Conservation (phyloP, 768 basidiomycete species). For the Rhizopogon vulgaris region DNA sequence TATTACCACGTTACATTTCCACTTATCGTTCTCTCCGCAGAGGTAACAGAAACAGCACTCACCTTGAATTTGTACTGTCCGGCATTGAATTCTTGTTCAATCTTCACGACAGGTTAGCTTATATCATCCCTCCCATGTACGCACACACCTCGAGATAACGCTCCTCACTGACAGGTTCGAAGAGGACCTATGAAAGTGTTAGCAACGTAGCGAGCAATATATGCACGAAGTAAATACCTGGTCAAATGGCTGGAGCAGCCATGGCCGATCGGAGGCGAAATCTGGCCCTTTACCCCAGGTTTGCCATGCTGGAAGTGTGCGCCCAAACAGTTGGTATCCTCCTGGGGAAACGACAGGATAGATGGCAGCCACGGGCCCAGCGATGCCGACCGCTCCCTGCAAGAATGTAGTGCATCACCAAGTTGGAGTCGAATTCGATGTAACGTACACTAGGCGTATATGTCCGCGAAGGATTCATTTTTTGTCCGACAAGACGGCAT, state of each 20-base stretch:
- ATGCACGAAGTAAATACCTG: conserved; percentile 29
- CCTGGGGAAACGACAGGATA: conserved; percentile 62
- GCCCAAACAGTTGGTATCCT: conserved; percentile 58
- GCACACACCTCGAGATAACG: conserved; percentile 40
- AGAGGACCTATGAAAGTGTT: conserved; percentile 35
- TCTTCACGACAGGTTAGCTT: conserved; percentile 21
- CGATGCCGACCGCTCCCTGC: conserved; percentile 66
- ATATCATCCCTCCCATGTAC: neutral
- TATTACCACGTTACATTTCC: conserved; percentile 18
- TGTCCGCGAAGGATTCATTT: conserved; percentile 70
- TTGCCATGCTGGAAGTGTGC: conserved; percentile 61
- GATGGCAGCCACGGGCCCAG: conserved; percentile 59
- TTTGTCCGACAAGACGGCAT: conserved; percentile 56
- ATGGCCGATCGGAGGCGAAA: conserved; percentile 43
- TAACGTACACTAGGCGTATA: conserved; percentile 51
- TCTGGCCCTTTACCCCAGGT: conserved; percentile 50
- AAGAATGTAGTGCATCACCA: neutral
- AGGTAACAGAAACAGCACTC: neutral
- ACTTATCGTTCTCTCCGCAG: conserved; percentile 9
- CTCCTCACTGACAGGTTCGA: conserved; percentile 41
- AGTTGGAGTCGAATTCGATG: neutral
- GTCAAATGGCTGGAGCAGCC: conserved; percentile 60
- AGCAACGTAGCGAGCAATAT: neutral
- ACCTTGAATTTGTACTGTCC: conserved; percentile 51
- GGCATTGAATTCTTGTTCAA: conserved; percentile 45